phyloP scores from a whole-genome alignment of 306 rosid genomes.

The Begonia loranthoides region DNA sequence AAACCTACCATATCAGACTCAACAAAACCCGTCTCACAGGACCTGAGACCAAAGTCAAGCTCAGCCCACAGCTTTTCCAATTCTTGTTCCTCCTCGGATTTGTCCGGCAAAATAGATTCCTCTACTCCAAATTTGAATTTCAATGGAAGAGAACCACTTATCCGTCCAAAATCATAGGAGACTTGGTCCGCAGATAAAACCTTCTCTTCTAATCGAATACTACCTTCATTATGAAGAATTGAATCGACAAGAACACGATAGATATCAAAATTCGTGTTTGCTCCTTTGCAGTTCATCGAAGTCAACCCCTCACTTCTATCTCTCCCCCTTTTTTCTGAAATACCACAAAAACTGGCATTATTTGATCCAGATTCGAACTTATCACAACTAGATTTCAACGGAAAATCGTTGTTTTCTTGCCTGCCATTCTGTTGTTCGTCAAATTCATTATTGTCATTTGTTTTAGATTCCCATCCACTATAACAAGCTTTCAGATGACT shows the following conservation, averaged over 20 bases:
- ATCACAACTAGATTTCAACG: not conserved
- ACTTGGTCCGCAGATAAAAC: not conserved
- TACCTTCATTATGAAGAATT: conserved; percentile 9
- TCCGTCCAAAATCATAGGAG: not conserved
- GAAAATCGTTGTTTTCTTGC: too few relatives aligned
- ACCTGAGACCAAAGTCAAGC: conserved; percentile 13
- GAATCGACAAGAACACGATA: conserved; percentile 17
- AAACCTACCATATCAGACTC: conserved; percentile 16
- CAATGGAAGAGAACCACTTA: conserved; percentile 6
- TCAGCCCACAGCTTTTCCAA: conserved; percentile 22
- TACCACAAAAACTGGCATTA: not conserved
- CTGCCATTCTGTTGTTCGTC: not conserved
- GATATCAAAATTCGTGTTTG: not conserved
- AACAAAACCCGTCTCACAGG: conserved; percentile 4
- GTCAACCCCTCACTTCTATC: not conserved
- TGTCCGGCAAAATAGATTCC: conserved; percentile 9
- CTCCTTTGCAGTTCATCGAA: not conserved
- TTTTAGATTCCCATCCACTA: too few relatives aligned
- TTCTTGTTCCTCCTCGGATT: conserved; percentile 18
- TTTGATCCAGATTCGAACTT: not conserved
- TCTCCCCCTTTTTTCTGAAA: too few relatives aligned
- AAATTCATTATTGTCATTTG: not conserved
- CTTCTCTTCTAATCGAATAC: conserved; percentile 13
- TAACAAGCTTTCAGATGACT: too few relatives aligned
- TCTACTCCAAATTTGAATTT: conserved; percentile 11